Percentiles rank a stretch among this genome's conserved stretches.
phyloP scores from a whole-genome alignment of 2,329 filamentous ascomycete genomes.

The Epichloe amarillans region DNA sequence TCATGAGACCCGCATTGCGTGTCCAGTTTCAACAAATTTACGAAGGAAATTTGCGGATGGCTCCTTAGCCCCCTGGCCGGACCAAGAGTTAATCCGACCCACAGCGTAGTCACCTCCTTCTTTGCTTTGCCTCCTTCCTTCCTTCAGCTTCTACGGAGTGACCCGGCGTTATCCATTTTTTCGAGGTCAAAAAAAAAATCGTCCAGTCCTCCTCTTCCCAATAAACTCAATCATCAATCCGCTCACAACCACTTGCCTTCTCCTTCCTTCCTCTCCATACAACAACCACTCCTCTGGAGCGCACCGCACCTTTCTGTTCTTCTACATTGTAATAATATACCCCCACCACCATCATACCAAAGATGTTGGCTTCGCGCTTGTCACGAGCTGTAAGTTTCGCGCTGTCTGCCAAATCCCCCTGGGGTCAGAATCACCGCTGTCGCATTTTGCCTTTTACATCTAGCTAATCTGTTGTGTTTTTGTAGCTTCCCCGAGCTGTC shows the following conservation, averaged over 20 bases:
- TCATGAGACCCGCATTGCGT: no score
- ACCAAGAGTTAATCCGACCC: slow-evolving; percentile 17
- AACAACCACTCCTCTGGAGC: slow-evolving; percentile 16
- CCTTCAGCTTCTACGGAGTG: slow-evolving; percentile 26
- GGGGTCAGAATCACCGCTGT: background rate
- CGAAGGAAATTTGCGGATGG: no score
- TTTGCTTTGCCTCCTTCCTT: slow-evolving; percentile 26
- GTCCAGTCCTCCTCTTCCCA: slow-evolving; percentile 14
- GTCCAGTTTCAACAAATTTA: background rate
- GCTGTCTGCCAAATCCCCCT: background rate
- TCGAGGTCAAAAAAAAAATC: slow-evolving; percentile 24
- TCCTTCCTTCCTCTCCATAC: slow-evolving; percentile 13
- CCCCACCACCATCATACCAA: slow-evolving; percentile 25
- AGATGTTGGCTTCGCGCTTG: slow-evolving; percentile 60
- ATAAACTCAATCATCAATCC: slow-evolving; percentile 11
- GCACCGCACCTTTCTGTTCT: slow-evolving; percentile 20
- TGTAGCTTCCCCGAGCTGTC: slow-evolving; percentile 64
- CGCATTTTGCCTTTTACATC: background rate
- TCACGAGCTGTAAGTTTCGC: slow-evolving; percentile 54
- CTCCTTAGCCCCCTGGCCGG: background rate
- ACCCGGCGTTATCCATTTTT: slow-evolving; percentile 19
- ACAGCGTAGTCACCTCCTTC: background rate
- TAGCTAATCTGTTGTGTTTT: slow-evolving; percentile 10
- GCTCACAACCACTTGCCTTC: slow-evolving; percentile 12
- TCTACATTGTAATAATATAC: slow-evolving; percentile 20